Evolutionary conservation across 73 alveolate species (phyloP), one percentile per base, ranked within the genome.

Genomic region (Blepharisma japonicum): DNA sequence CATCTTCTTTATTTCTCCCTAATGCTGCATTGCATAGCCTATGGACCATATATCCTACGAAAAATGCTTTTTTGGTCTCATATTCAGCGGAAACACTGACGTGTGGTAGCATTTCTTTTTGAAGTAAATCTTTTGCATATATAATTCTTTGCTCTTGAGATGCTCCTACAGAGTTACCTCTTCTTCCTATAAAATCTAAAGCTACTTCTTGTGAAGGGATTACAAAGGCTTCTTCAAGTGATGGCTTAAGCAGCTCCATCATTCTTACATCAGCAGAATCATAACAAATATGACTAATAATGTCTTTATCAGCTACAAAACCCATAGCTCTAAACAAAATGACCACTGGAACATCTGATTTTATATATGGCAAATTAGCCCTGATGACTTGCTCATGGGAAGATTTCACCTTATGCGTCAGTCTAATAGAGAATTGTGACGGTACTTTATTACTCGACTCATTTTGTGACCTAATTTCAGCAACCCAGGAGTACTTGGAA

Each of bases 1-100:
- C 99, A 88, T 98, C 99, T 80, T 95, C 99, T 21, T 78, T 86
- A 7, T 92, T 93, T 82, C 98, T 90, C n/a, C 99, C 99, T 14
- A 97, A 88, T 55, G 94, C 94, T 71, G 99, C 99, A 83, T 86
- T 90, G 49, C 91, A 87, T 7, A 82, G 86, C 70, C 98, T 77
- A 79, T 94, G 87, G 48, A 91, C 95, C 99, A 98, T 98, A 91
- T 98, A 98, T 38, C 99, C 99, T 18, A 98, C 89, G 89, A 97
- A 98, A 91, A 86, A 96, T 27, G 99, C 97, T 84, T 98, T 98
- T 89, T 96, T 92, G 6, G 91, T 82, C 83, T 85, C 92, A 68
- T 85, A 88, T 18, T 89, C 80, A 8, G 89, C 87, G 55, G 78
- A 74, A 0, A 71, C 71, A 38, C 94, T 94, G 18, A 98, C 92